Conservation (phyloP, 768 basidiomycete species). For the Mycena vulgaris region DNA sequence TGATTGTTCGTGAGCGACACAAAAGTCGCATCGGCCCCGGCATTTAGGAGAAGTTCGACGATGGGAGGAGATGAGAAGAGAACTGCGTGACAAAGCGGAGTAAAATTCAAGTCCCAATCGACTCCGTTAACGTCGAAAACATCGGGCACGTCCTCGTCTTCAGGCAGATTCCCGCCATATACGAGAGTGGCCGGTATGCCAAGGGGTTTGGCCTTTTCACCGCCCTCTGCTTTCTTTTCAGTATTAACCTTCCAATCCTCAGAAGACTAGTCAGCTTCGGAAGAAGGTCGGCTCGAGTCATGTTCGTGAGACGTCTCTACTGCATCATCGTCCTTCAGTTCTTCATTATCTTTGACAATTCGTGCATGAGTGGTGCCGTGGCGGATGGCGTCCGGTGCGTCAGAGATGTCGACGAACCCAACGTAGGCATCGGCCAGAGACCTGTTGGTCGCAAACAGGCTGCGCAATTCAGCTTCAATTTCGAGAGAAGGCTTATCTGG, state of each 20-base stretch:
- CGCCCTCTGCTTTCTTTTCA: conserved; percentile 21
- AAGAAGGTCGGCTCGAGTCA: conserved; percentile 44
- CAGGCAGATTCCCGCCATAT: conserved; percentile 55
- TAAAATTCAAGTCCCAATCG: conserved; percentile 73
- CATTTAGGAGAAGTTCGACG: conserved; percentile 52
- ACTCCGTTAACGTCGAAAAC: conserved; percentile 63
- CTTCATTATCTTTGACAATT: conserved; percentile 58
- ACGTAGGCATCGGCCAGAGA: conserved; percentile 61
- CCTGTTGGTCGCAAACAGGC: conserved; percentile 68
- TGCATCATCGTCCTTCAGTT: conserved; percentile 45
- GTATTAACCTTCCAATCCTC: conserved; percentile 52
- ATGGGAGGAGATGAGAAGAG: conserved; percentile 57
- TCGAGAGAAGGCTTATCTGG: conserved; percentile 70
- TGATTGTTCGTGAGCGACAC: conserved; percentile 47
- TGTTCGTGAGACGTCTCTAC: not conserved
- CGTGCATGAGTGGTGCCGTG: conserved; percentile 65
- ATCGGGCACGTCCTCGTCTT: conserved; percentile 67
- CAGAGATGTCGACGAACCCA: conserved; percentile 73
- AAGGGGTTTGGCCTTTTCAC: too few species aligned
- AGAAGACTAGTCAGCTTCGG: conserved; percentile 67
- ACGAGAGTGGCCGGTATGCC: too few species aligned
- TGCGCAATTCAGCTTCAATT: conserved; percentile 68
- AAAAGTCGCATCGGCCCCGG: conserved; percentile 61
- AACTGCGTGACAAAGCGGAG: conserved; percentile 66
- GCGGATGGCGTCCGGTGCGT: conserved; percentile 62